phyloP scores from a whole-genome alignment of 352 stramenopile genomes.

The Nothophytophthora sp. region DNA sequence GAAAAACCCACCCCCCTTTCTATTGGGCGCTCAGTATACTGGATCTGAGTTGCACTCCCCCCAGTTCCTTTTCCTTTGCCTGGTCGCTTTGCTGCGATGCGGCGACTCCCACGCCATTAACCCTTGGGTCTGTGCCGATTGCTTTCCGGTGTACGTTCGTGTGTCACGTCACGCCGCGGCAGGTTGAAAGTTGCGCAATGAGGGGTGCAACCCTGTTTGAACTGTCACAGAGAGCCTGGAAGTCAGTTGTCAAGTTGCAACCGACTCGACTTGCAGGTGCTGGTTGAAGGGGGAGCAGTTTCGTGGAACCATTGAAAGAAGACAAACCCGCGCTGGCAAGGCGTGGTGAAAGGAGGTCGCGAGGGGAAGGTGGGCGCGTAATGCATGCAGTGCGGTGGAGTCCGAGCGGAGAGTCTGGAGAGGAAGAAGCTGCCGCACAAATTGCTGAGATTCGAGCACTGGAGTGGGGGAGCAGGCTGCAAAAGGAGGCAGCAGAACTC shows the following conservation, averaged over 20 bases:
- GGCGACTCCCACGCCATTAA: constrained; percentile 16
- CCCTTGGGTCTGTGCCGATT: constrained; percentile 7
- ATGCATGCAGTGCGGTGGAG: too few species aligned
- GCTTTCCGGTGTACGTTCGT: constrained; percentile 33
- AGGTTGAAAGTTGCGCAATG: neutral
- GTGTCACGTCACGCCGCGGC: constrained; percentile 43
- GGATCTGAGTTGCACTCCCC: constrained; percentile 25
- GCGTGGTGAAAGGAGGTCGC: too few species aligned
- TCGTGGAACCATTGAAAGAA: too few species aligned
- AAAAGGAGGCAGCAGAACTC: too few species aligned
- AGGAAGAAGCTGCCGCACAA: too few species aligned
- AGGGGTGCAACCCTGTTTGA: constrained; percentile 1
- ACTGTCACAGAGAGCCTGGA: neutral
- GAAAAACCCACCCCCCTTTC: constrained; percentile 36
- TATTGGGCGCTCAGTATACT: constrained; percentile 9
- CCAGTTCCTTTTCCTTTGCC: neutral
- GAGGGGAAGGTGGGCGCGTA: too few species aligned
- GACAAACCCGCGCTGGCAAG: too few species aligned
- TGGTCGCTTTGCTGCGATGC: constrained; percentile 28
- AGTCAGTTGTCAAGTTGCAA: neutral
- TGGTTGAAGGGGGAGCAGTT: neutral
- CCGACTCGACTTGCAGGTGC: neutral
- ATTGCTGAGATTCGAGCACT: too few species aligned
- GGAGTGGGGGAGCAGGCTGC: too few species aligned
- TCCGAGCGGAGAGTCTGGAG: too few species aligned